These are phyloP conservation scores for Vitis riparia DNA, from an alignment of 164 flowering plant genomes.

Conservation along the genomic window DNA sequence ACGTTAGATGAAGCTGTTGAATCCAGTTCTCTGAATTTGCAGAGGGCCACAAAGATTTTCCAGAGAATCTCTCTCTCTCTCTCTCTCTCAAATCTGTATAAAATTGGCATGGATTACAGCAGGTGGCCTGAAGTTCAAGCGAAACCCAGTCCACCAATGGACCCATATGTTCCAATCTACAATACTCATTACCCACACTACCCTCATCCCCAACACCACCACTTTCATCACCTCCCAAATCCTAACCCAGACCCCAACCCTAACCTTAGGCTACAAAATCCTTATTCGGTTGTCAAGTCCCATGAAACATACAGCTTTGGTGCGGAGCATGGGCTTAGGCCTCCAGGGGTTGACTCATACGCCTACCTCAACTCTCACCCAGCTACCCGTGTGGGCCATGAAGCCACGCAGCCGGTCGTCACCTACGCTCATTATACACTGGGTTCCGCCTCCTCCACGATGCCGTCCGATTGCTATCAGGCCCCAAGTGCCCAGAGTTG, in stretches of 20 bases:
- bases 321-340: background rate
- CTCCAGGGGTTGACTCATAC: conserved; percentile 5
- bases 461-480: background rate
- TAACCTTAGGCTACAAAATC: background rate
- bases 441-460: background rate
- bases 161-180: conserved; percentile 4
- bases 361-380: background rate
- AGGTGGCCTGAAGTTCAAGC: background rate
- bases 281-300: background rate
- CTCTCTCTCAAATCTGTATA: background rate
- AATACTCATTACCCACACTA: background rate
- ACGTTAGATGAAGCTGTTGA: background rate
- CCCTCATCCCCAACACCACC: background rate
- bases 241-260: conserved; percentile 5
- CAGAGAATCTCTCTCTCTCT: background rate
- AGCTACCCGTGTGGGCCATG: background rate
- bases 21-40: background rate
- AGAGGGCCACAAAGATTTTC: too few relatives aligned
- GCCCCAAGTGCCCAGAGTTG: background rate
- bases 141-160: background rate
- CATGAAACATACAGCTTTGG: background rate
- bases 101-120: background rate
- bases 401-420: background rate
- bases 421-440: background rate
- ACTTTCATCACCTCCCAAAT: background rate